Evolutionary conservation across 2,329 filamentous ascomycete genomes (phyloP).

Genomic region (Aspergillus tamarii): DNA sequence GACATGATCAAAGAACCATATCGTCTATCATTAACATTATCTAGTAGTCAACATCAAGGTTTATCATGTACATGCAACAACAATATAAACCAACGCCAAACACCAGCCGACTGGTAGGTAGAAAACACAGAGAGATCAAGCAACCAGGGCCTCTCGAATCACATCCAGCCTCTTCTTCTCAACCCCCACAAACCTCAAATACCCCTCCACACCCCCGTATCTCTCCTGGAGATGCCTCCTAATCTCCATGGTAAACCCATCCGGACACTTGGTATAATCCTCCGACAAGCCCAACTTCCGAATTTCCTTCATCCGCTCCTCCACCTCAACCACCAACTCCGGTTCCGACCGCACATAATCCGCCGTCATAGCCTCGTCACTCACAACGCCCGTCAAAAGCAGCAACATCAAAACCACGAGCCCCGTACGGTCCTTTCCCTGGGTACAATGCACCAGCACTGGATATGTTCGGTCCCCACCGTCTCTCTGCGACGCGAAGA

Average conservation of each 20-base stretch:
- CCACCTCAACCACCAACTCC: slow-evolving; percentile 64
- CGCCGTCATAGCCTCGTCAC: slow-evolving; percentile 62
- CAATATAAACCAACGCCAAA: background rate
- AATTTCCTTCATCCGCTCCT: slow-evolving; percentile 69
- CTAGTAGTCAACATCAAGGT: slow-evolving; percentile 4
- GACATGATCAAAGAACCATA: background rate
- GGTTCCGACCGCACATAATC: slow-evolving; percentile 72
- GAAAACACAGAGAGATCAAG: slow-evolving; percentile 17
- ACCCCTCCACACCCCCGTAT: slow-evolving; percentile 69
- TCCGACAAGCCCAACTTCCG: slow-evolving; percentile 69
- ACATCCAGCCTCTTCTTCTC: slow-evolving; percentile 46
- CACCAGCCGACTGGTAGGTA: slow-evolving; percentile 2
- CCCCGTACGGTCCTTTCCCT: slow-evolving; percentile 85
- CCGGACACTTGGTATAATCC: slow-evolving; percentile 70
- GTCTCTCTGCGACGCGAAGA: slow-evolving; percentile 52
- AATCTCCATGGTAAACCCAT: slow-evolving; percentile 65
- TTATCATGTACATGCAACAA: background rate
- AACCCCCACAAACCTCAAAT: slow-evolving; percentile 68
- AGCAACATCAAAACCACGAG: slow-evolving; percentile 70
- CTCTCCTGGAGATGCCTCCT: slow-evolving; percentile 59
- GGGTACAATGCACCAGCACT: slow-evolving; percentile 78
- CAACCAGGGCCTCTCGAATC: slow-evolving; percentile 33
- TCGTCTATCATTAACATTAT: slow-evolving; percentile 14
- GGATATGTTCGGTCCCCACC: slow-evolving; percentile 58
- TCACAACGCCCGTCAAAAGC: slow-evolving; percentile 60